Base-by-base conservation (phyloP, 495 filamentous ascomycete genomes). In the Annulohypoxylon moriforme region DNA sequence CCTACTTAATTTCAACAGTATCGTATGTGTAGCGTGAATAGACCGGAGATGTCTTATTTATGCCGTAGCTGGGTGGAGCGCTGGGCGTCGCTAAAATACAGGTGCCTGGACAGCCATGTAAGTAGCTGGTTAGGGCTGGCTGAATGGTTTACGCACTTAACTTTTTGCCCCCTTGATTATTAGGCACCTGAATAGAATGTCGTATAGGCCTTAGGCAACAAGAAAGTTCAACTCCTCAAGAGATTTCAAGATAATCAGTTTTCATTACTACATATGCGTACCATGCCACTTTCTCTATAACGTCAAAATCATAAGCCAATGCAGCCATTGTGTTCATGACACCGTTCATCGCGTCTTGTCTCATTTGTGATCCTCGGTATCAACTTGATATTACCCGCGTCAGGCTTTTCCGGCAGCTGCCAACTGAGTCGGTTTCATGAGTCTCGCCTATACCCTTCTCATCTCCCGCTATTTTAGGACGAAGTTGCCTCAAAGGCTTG, bases 191-290 rank as follows among this genome's bases (percentile, higher is more conserved):
- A n/a, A n/a, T n/a, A n/a, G n/a, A n/a, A n/a, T n/a, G 4, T 5
- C 11, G 11, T 11, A 14, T 31, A 52, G 24, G 25, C 13, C 25
- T n/a, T 52, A 24, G 4, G 24, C 20, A 25, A 52, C 47, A 25
- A 52, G 47, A 24, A 57, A 0, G n/a, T 1, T n/a, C 20, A 40
- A 58, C 18, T 9, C 22, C 0, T 10, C 20, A 20, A 36, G 42
- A 47, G 46, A 31, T 9, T 33, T 47, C 24, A 16, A 16, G 14
- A 69, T 49, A 64, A 53, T 66, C 46, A 22, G 16, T 60, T 73
- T 73, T 68, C 65, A 73, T 73, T 73, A 73, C 60, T 73, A 52
- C 47, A n/a, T 52, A 73, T 47, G 60, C 65, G 50, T 69, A 66
- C 65, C 38, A 53, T 50, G 60, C 70, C 49, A 66, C 40, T 44